Conservation (phyloP, 306 rosid genomes). For the Prunus persica region DNA sequence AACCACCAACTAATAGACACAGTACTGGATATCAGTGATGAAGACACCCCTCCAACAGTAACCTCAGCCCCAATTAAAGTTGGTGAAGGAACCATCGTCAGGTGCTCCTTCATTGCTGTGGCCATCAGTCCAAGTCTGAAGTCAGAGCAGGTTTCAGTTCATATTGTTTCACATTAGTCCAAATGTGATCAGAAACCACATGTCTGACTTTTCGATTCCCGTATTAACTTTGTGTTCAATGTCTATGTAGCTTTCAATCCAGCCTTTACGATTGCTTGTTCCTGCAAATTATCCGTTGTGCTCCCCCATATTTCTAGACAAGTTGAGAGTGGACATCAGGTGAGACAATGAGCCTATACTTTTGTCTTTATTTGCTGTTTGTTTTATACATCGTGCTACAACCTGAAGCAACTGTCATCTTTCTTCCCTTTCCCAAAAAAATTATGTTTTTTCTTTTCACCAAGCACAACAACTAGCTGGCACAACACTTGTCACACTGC, state of each 20-base stretch:
- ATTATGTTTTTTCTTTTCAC: too few species aligned
- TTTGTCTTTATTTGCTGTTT: background rate
- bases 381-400: background rate
- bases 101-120: constrained; percentile 74
- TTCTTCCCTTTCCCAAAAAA: too few species aligned
- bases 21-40: constrained; percentile 60
- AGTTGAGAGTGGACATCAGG: constrained; percentile 72
- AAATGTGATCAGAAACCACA: background rate
- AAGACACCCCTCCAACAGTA: constrained; percentile 58
- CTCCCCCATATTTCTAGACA: constrained; percentile 81
- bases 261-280: constrained; percentile 81
- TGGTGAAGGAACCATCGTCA: constrained; percentile 72
- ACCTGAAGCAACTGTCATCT: background rate
- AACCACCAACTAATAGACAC: constrained; percentile 80
- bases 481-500: too few species aligned
- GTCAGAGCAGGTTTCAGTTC: constrained; percentile 59
- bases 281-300: constrained; percentile 84
- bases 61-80: constrained; percentile 48
- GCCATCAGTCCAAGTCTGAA: constrained; percentile 70
- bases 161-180: constrained; percentile 42
- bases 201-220: background rate
- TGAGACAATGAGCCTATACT: constrained; percentile 29
- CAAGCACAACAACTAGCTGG: too few species aligned
- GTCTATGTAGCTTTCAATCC: constrained; percentile 71
- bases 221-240: constrained; percentile 27